phyloP scores from a whole-genome alignment of 331 rosid genomes.

The Phaseolus coccineus region DNA sequence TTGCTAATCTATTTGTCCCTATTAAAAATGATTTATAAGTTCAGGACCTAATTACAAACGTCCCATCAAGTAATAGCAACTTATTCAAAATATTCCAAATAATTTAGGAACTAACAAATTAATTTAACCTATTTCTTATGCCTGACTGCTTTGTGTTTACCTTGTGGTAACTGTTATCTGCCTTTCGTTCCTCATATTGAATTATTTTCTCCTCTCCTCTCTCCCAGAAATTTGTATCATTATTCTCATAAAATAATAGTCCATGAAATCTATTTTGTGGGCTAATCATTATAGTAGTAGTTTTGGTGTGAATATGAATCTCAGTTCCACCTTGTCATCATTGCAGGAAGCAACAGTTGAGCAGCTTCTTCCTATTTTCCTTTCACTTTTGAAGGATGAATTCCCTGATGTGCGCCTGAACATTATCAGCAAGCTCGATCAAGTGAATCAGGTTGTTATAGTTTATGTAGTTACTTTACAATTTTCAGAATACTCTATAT shows the following conservation, averaged over 20 bases:
- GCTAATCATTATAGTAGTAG: too few relatives aligned
- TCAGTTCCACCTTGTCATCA: slow-evolving; percentile 39
- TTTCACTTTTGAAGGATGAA: slow-evolving; percentile 94
- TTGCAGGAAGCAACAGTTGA: slow-evolving; percentile 95
- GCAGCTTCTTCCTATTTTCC: slow-evolving; percentile 98
- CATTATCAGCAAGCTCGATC: slow-evolving; percentile 98
- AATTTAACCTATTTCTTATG: background rate
- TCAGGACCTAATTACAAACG: background rate
- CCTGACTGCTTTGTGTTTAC: too few relatives aligned
- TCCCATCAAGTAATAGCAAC: background rate
- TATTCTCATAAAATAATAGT: too few relatives aligned
- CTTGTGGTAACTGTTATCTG: too few relatives aligned
- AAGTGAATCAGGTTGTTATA: slow-evolving; percentile 89
- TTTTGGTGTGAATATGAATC: slow-evolving; percentile 1
- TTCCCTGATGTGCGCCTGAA: slow-evolving; percentile 98
- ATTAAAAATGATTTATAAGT: background rate
- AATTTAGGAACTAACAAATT: background rate
- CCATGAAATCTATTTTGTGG: too few relatives aligned
- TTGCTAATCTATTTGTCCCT: background rate
- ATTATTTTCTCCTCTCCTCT: too few relatives aligned
- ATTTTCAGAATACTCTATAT: slow-evolving; percentile 6
- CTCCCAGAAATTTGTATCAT: too few relatives aligned
- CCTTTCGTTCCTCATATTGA: too few relatives aligned
- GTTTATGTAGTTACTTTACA: slow-evolving; percentile 31
- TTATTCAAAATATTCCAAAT: background rate